Percentiles rank a stretch among this genome's conserved stretches.
phyloP scores from a whole-genome alignment of 768 basidiomycete species.

The Paxillus rubicundulus region DNA sequence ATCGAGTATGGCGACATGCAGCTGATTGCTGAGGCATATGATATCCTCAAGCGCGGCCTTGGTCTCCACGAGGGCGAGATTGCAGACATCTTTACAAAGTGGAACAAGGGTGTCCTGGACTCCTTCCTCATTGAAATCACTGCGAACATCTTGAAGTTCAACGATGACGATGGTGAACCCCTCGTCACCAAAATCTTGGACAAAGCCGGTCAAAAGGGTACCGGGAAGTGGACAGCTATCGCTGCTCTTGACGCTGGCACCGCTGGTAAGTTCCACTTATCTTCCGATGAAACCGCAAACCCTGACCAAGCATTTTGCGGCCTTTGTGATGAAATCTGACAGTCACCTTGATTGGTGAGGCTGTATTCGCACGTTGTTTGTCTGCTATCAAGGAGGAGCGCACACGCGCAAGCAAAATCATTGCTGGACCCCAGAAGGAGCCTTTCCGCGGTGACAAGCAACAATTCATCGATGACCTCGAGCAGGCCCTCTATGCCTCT shows the following conservation, averaged over 20 bases:
- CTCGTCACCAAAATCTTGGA: conserved; percentile 94
- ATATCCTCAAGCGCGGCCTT: conserved; percentile 96
- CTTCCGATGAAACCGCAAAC: conserved; percentile 6
- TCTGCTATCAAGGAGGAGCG: conserved; percentile 98
- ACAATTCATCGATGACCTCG: conserved; percentile 98
- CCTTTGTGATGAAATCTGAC: conserved; percentile 9
- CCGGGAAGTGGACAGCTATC: conserved; percentile 99
- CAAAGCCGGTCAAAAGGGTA: conserved; percentile 97
- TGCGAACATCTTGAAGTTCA: conserved; percentile 93
- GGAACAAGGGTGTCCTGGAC: conserved; percentile 99
- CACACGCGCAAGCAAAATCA: conserved; percentile 84
- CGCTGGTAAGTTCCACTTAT: conserved; percentile 52
- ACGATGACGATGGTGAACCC: conserved; percentile 91
- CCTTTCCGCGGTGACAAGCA: conserved; percentile 97
- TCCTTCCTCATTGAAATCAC: conserved; percentile 99
- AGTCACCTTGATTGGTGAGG: conserved; percentile 99
- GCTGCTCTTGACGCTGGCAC: conserved; percentile 91
- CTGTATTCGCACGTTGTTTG: conserved; percentile 97
- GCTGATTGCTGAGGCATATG: conserved; percentile 97
- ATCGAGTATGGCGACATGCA: conserved; percentile 99
- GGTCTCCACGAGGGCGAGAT: conserved; percentile 86
- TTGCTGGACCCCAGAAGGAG: conserved; percentile 89
- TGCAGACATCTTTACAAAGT: conserved; percentile 86
- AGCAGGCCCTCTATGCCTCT: conserved; percentile 98
- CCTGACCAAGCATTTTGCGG: conserved; percentile 6